A percentile compares a stretch with the other conserved stretches of the same genome.
phyloP scores from a whole-genome alignment of 768 basidiomycete genomes.

The Mycena sanguinolenta region DNA sequence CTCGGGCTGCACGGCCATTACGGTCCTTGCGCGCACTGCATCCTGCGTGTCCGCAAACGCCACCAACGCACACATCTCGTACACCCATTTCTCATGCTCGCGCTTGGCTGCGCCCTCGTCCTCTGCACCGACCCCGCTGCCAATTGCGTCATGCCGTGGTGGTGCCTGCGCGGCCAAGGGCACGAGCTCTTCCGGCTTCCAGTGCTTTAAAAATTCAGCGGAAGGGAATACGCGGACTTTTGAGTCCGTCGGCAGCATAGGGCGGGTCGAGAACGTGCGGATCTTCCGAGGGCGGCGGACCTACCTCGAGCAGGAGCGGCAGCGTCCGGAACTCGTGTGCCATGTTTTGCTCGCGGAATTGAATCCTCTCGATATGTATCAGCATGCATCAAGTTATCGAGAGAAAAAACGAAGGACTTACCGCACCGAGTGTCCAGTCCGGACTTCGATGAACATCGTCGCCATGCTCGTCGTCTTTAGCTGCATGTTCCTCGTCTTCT shows the following conservation, averaged over 20 bases:
- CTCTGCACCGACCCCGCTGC: no score
- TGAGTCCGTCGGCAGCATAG: no score
- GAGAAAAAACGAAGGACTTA: no score
- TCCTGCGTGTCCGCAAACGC: constrained; percentile 10
- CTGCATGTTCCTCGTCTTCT: no score
- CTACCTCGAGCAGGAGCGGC: constrained; percentile 25
- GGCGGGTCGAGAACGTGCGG: not conserved
- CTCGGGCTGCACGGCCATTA: constrained; percentile 16
- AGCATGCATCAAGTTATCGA: not conserved
- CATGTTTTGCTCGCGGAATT: not conserved
- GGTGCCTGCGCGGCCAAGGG: not conserved
- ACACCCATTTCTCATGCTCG: not conserved
- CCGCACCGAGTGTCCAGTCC: no score
- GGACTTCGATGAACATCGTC: not conserved
- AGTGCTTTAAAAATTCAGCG: not conserved
- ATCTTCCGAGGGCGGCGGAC: not conserved
- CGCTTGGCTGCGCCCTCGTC: not conserved
- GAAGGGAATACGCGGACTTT: not conserved
- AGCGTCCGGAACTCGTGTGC: not conserved
- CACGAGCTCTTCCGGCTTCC: not conserved
- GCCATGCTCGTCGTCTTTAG: not conserved
- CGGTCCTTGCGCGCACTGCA: constrained; percentile 7
- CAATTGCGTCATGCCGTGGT: no score
- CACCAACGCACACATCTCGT: constrained; percentile 30
- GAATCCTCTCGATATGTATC: constrained; percentile 5